A percentile compares a stretch with the other conserved stretches of the same genome.
phyloP scores from a whole-genome alignment of 805 yeast species.

The Lipomyces yamanashiensis region DNA sequence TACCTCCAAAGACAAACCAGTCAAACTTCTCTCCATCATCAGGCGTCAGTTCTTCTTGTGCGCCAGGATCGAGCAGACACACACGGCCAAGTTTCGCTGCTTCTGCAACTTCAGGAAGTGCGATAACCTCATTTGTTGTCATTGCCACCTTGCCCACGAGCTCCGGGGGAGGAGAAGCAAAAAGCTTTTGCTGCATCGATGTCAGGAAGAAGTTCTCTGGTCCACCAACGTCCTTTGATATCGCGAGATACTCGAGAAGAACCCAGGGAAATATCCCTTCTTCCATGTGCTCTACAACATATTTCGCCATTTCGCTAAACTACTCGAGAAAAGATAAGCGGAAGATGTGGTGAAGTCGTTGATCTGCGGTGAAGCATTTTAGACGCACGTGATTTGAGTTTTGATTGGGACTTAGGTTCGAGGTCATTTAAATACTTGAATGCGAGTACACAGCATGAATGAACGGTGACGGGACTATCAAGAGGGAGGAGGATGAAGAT shows the following conservation, averaged over 20 bases:
- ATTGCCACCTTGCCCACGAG: slow-evolving; percentile 50
- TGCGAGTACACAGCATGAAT: too few species aligned
- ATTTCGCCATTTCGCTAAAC: slow-evolving; percentile 9
- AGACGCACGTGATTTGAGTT: neutral
- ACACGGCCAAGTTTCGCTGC: slow-evolving; percentile 54
- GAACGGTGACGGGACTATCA: neutral
- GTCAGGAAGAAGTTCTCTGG: slow-evolving; percentile 65
- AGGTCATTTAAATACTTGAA: too few species aligned
- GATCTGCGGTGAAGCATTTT: neutral
- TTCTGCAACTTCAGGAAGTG: slow-evolving; percentile 39
- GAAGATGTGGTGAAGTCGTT: neutral
- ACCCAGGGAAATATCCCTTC: slow-evolving; percentile 98
- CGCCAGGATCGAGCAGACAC: slow-evolving; percentile 89
- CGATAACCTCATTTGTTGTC: slow-evolving; percentile 74
- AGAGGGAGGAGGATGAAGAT: neutral
- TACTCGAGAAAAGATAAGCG: neutral
- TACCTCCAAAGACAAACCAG: slow-evolving; percentile 95
- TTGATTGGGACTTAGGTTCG: too few species aligned
- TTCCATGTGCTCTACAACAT: slow-evolving; percentile 94
- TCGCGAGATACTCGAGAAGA: slow-evolving; percentile 79
- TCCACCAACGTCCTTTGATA: slow-evolving; percentile 77
- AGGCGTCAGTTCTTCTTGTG: slow-evolving; percentile 72
- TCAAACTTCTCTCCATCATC: slow-evolving; percentile 69
- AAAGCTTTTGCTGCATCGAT: slow-evolving; percentile 71
- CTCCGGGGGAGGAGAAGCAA: slow-evolving; percentile 64